Percentiles rank a stretch among this genome's conserved stretches.
Conservation (phyloP, 2,329 filamentous ascomycete species). For the Claviceps sorghi region DNA sequence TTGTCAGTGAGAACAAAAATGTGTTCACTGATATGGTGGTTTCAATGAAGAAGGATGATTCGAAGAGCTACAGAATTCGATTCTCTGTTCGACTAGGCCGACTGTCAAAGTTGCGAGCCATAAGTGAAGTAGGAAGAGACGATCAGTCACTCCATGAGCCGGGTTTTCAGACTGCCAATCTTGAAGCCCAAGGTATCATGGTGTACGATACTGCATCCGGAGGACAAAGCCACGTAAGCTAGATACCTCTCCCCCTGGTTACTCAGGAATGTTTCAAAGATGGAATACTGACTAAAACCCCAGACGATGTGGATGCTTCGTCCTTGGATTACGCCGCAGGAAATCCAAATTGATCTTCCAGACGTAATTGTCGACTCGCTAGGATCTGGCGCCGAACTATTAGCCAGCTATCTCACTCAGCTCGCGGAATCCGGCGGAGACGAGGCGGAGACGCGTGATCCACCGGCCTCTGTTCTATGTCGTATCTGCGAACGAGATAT, state of each 20-base stretch:
- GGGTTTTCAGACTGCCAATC: constrained; percentile 42
- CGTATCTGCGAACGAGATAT: constrained; percentile 97
- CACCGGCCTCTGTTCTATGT: constrained; percentile 79
- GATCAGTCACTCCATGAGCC: constrained; percentile 22
- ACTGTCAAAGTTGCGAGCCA: constrained; percentile 46
- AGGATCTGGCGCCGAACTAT: constrained; percentile 83
- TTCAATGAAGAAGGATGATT: constrained; percentile 83
- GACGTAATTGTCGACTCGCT: constrained; percentile 79
- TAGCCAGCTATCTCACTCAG: constrained; percentile 83
- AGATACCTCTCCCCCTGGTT: background rate
- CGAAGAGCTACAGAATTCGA: constrained; percentile 76
- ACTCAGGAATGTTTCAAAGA: background rate
- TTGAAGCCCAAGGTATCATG: constrained; percentile 97
- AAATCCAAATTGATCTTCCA: constrained; percentile 93
- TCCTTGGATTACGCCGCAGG: constrained; percentile 71
- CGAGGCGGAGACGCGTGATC: constrained; percentile 61
- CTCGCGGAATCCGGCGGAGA: constrained; percentile 72
- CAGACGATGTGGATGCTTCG: constrained; percentile 99
- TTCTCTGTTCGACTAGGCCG: constrained; percentile 61
- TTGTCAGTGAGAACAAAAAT: constrained; percentile 62
- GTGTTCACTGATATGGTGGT: constrained; percentile 75
- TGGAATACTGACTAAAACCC: constrained; percentile 3
- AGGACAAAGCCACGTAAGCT: constrained; percentile 75
- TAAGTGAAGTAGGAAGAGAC: constrained; percentile 24
- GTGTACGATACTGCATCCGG: constrained; percentile 83